These are phyloP conservation scores for Areca catechu DNA, from an alignment of 176 grass and related monocot species.

Conservation along the genomic window DNA sequence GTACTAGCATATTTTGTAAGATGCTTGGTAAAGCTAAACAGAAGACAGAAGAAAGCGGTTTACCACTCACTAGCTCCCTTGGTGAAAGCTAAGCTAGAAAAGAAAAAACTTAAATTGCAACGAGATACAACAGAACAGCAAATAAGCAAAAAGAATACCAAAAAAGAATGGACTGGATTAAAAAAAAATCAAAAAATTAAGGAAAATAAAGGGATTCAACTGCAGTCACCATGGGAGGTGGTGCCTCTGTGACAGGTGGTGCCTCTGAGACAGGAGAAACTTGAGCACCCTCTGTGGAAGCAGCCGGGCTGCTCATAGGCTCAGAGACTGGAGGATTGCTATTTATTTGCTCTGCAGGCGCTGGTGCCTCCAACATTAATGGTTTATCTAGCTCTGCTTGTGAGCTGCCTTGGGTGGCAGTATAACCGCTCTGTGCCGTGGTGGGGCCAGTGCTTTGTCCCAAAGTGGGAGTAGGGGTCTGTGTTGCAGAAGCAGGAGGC, in stretches of 20 bases:
- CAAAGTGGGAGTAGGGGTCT: slow-evolving; percentile 19
- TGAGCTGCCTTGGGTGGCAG: slow-evolving; percentile 12
- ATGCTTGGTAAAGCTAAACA: no score
- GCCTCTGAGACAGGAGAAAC: background rate
- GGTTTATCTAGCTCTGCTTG: slow-evolving; percentile 32
- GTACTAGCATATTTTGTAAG: no score
- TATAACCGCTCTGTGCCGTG: slow-evolving; percentile 24
- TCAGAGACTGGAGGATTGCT: background rate
- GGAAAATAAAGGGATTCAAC: no score
- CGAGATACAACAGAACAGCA: no score
- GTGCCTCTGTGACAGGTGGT: background rate
- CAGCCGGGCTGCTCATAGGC: background rate
- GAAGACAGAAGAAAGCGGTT: no score
- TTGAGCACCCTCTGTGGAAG: background rate
- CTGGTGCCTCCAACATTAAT: slow-evolving; percentile 10
- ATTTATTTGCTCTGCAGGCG: slow-evolving; percentile 3
- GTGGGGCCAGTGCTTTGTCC: slow-evolving; percentile 18
- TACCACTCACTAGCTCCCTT: no score
- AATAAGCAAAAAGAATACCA: no score
- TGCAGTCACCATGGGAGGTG: no score
- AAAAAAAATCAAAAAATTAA: no score
- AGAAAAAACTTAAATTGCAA: no score
- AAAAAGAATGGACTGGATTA: no score
- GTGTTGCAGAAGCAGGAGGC: slow-evolving; percentile 20
- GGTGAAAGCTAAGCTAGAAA: no score